Evolutionary conservation across 768 basidiomycete genomes (phyloP), one percentile per base, ranked within the genome.

Genomic region (Calocybe gangraenosa): DNA sequence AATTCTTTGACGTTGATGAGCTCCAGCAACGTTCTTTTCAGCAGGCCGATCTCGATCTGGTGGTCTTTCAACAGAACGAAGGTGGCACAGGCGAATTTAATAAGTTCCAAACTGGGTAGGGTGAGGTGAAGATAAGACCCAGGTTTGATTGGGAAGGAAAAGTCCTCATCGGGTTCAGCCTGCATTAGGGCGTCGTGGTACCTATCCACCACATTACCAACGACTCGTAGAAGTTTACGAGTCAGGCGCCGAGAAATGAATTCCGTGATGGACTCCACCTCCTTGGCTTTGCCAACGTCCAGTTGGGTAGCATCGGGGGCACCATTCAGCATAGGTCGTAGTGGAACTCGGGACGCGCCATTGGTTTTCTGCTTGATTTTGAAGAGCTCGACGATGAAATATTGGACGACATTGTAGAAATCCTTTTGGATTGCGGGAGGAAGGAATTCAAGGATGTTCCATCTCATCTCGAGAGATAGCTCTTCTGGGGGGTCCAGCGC

Each of bases 381-480:
- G 70, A 84, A 94, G 51, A 95, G 70, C 52, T 92, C 89, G 49
- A 89, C 70, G 41, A 97, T 83, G 70, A 90, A 97, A 59, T 78
- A 84, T 37, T 87, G 87, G 34, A 97, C 67, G 36, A 82, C 74
- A 2, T 73, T 56, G 36, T 74, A 73, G 55, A 98, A 96, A 54
- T 92, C 81, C 10, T 71, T 65, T 57, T 92, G 94, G 31, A 94
- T 71, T 8, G 82, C 82, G 0, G 77, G 79, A 0, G 96, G 94
- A 6, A 99, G 79, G 73, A 96, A 97, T 1, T 77, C 73, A 49
- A 83, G 75, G 50, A 97, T 90, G 60, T 98, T 97, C 94, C 94
- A 98, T 41, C 81, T 79, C 78, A 94, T 87, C 54, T 87, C 83
- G 37, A 92, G 68, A 2, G 76, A 69, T 18, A 93, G 71, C 19